A percentile compares a stretch with the other conserved stretches of the same genome.
These are phyloP conservation scores for Aureobasidium musti DNA, from an alignment of 2,329 filamentous ascomycete species.

Conservation along the genomic window DNA sequence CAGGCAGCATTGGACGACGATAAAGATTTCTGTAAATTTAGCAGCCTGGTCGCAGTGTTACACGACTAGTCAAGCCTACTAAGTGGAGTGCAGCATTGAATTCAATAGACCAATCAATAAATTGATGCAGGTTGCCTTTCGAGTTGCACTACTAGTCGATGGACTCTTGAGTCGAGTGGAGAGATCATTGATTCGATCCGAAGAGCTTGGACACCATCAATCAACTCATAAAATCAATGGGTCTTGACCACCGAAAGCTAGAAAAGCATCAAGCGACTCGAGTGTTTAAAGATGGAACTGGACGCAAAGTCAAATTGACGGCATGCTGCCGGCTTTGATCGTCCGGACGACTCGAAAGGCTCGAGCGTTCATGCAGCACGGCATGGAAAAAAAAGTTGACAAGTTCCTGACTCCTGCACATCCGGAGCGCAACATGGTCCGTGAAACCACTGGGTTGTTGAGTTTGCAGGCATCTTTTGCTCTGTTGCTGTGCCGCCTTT, in stretches of 20 bases:
- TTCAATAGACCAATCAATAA: neutral
- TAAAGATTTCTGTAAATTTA: neutral
- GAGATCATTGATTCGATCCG: neutral
- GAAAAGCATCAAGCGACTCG: neutral
- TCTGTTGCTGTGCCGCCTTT: conserved; percentile 15
- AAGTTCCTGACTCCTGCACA: conserved; percentile 16
- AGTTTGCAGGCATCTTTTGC: conserved; percentile 7
- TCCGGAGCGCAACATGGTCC: conserved; percentile 18
- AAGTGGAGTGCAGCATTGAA: conserved; percentile 26
- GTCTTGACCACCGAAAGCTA: neutral
- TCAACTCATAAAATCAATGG: neutral
- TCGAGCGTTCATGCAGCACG: conserved; percentile 20
- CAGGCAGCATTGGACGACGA: neutral
- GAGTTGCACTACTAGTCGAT: neutral
- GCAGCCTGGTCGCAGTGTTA: neutral
- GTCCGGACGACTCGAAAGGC: neutral
- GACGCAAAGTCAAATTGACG: neutral
- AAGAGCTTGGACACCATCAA: neutral
- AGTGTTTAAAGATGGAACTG: neutral
- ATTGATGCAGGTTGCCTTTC: neutral
- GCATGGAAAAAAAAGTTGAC: conserved; percentile 20
- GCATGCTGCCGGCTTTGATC: neutral
- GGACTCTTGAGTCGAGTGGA: neutral
- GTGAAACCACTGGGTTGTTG: conserved; percentile 14
- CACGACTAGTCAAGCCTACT: neutral